Base-by-base conservation (phyloP, 2,329 filamentous ascomycete species). In the Cladosporium cucumerinum region DNA sequence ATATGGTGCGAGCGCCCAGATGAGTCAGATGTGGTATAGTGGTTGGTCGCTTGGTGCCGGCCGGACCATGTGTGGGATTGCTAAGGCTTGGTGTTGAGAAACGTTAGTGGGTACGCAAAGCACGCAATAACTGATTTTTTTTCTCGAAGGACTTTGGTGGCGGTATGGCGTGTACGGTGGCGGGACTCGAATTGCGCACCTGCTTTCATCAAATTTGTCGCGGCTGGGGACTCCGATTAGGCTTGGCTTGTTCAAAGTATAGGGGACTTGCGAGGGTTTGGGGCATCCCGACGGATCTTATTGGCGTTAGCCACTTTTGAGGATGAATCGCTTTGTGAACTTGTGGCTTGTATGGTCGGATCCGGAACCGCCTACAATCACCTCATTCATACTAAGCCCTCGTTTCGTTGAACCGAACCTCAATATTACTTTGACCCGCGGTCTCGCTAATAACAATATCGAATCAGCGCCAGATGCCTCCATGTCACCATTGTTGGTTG, bases 21-120 rank as follows among this genome's bases (percentile, higher is more conserved):
- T 62, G 60, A 62, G 60, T 62, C 60, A 62, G 60, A 62, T 55
- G 25, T 28, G 60, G 60, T 55, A 62, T 62, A 48, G 60, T 23
- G 34, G n/a, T 16, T 46, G 34, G 32, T 54, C 58, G 58, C 43
- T 32, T 61, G 26, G 14, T n/a, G 30, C 39, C 7, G 48, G 32
- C 49, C 60, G 60, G 49, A 34, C 60, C 48, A 36, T 55, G 32
- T 46, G 46, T 51, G 34, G 32, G 39, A 30, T 16, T 32, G 26
- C 25, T 43, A 46, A 55, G 49, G 32, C 49, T 55, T 62, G 60
- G 60, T 39, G 59, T 54, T 62, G 49, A 21, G 58, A 30, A 16
- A 55, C 60, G 60, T 62, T 49, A 62, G 60, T 54, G 58, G 58
- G 14, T 28, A 46, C 49, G 25, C 28, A 32, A 62, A 62, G 48